Evolutionary conservation across 305 asterid genomes (phyloP).

Genomic region (Fraxinus latifolia): DNA sequence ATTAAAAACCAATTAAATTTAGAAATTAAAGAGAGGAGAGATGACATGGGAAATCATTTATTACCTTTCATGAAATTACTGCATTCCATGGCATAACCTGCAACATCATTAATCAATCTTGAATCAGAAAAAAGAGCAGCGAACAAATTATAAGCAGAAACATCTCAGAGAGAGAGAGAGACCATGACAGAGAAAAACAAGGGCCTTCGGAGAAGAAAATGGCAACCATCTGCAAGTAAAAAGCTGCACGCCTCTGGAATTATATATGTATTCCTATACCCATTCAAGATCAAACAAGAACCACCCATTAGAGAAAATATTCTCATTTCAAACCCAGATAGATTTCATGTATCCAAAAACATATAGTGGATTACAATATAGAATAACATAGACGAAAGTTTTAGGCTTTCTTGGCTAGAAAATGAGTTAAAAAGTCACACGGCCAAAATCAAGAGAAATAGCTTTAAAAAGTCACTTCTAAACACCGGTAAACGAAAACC

Average conservation of each 20-base stretch:
- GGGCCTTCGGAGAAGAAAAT: conserved; percentile 79
- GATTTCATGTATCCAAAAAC: not conserved
- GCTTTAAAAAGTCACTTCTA: not conserved
- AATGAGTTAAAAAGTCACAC: not conserved
- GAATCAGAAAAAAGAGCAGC: conserved; percentile 6
- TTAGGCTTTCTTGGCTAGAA: not conserved
- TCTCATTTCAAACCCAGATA: conserved; percentile 4
- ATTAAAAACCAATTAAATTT: not conserved
- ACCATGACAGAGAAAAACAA: conserved; percentile 96
- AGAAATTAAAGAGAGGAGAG: not conserved
- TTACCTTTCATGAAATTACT: conserved; percentile 93
- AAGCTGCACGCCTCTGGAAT: conserved; percentile 69
- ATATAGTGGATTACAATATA: not conserved
- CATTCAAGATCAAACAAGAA: not conserved
- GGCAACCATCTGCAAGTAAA: conserved; percentile 94
- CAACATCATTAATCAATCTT: conserved; percentile 37
- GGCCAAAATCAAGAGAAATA: not conserved
- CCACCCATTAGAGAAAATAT: not conserved
- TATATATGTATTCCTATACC: conserved; percentile 57
- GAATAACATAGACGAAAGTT: not conserved
- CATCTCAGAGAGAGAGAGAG: conserved; percentile 23
- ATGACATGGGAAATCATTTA: conserved; percentile 28
- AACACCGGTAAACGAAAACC: not conserved
- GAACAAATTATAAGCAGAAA: conserved; percentile 3
- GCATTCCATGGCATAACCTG: conserved; percentile 99